phyloP scores from a whole-genome alignment of 2,329 filamentous ascomycete genomes.

The Claviceps purpurea region DNA sequence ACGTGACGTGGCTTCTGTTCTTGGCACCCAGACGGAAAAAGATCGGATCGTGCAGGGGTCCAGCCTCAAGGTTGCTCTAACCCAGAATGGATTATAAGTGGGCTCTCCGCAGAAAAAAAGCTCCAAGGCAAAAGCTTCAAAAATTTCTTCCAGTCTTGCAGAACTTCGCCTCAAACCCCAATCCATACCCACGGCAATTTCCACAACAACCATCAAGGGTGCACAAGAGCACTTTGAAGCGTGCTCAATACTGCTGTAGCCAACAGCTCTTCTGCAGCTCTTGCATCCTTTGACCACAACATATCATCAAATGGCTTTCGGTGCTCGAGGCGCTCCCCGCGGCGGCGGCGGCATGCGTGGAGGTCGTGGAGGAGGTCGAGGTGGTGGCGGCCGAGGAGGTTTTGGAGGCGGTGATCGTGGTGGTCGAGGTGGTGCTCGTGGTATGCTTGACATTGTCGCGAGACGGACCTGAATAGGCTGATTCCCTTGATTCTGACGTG shows the following conservation, averaged over 20 bases:
- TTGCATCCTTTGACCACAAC: background rate
- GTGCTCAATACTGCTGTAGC: background rate
- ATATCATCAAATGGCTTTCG: conserved; percentile 16
- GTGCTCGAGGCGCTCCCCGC: conserved; percentile 11
- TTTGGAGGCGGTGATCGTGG: conserved; percentile 21
- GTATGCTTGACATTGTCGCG: conserved; percentile 4
- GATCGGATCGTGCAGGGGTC: conserved; percentile 6
- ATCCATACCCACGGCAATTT: conserved; percentile 9
- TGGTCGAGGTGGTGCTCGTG: conserved; percentile 21
- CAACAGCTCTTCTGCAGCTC: background rate
- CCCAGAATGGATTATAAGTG: conserved; percentile 7
- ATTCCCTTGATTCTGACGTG: conserved; percentile 16
- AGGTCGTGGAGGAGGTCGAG: conserved; percentile 15
- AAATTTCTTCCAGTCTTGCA: conserved; percentile 22
- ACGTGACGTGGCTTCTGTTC: background rate
- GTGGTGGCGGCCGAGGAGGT: conserved; percentile 16
- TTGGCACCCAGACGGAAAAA: conserved; percentile 4
- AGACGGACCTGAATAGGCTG: conserved; percentile 9
- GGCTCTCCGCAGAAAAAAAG: conserved; percentile 11
- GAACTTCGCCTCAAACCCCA: background rate
- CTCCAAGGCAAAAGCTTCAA: conserved; percentile 20
- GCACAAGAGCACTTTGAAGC: background rate
- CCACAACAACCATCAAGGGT: conserved; percentile 1
- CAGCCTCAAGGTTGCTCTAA: background rate
- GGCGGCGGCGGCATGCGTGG: conserved; percentile 10